phyloP scores from a whole-genome alignment of 257 asterid genomes.

The Hygrophila difformis region DNA sequence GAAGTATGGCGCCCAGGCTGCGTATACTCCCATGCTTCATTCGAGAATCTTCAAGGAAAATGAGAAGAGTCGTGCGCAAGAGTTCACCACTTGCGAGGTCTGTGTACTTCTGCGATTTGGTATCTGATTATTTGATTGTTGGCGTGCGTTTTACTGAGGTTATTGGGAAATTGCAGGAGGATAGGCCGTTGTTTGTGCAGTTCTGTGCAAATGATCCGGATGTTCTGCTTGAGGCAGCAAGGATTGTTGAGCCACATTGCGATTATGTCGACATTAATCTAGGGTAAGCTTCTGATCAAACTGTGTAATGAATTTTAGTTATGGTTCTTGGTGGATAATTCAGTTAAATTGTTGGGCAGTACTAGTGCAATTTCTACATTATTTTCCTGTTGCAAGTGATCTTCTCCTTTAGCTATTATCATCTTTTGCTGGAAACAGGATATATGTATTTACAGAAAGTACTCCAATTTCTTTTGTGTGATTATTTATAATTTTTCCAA shows the following conservation, averaged over 20 bases:
- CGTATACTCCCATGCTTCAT: conserved; percentile 96
- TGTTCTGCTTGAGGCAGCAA: conserved; percentile 73
- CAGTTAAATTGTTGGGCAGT: too few relatives aligned
- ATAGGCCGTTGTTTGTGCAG: conserved; percentile 91
- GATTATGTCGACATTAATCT: conserved; percentile 91
- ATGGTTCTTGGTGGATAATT: too few relatives aligned
- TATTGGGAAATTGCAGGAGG: conserved; percentile 52
- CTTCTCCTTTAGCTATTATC: too few relatives aligned
- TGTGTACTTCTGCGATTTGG: conserved; percentile 2
- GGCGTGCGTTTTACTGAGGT: neutral
- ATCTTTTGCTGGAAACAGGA: too few relatives aligned
- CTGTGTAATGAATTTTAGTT: too few relatives aligned
- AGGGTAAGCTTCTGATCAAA: conserved; percentile 54
- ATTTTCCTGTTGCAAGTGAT: too few relatives aligned
- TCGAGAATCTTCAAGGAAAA: conserved; percentile 74
- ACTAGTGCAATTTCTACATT: too few relatives aligned
- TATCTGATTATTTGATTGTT: conserved; percentile 2
- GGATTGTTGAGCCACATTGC: conserved; percentile 72
- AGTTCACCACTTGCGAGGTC: conserved; percentile 89
- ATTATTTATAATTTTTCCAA: too few relatives aligned
- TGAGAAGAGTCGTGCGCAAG: conserved; percentile 68
- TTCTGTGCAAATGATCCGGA: conserved; percentile 97
- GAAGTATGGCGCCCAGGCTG: conserved; percentile 93
- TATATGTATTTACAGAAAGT: too few relatives aligned
- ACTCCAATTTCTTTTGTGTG: too few relatives aligned